Base-by-base conservation (phyloP, 2,329 filamentous ascomycete genomes). In the Venturia aucupariae region DNA sequence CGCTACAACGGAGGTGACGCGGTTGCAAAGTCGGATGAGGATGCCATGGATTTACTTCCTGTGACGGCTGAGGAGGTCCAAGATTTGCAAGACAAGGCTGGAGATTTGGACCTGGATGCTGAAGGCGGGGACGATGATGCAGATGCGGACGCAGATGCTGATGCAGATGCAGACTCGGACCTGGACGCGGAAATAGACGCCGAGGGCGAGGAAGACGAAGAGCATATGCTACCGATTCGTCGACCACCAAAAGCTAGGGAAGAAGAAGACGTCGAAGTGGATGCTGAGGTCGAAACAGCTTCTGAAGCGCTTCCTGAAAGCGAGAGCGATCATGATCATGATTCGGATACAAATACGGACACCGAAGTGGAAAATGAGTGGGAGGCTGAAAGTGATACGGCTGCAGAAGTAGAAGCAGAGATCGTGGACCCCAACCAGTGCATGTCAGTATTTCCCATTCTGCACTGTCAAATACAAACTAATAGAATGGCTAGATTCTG, bases 401-500 rank as follows among this genome's bases (percentile, higher is more conserved):
- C 76, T 60, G 81, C 82, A 65, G 85, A 84, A 3, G 82, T 81
- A 13, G 86, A 87, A 42, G 80, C 81, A 13, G 79, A 78, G 65
- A 75, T 76, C 66, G 74, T 76, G 38, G 81, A 80, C 69, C 79
- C 81, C 22, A 85, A 83, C 70, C 81, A 82, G 66, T 89, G 86
- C 85, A 81, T 87, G 86, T 88, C 77, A 79, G 83, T 80, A 48
- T 19, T 42, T n/a, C 27, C 51, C 46, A 41, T 51, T 15, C 32
- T 24, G 41, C 35, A 22, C 30, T 22, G 27, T 48, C 35, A 61
- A 61, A 35, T 35, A 48, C 24, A 32, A 57, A 39, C 54, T 48
- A 46, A 54, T 38, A 30, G 27, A 59, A 32, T 19, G 22, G n/a
- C 39, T 77, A 89, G 91, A 68, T 95, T 93, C 71, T 97, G 92